Evolutionary conservation across 495 filamentous ascomycete genomes (phyloP), one percentile per base, ranked within the genome.

Genomic region (Elasticomyces elasticus): DNA sequence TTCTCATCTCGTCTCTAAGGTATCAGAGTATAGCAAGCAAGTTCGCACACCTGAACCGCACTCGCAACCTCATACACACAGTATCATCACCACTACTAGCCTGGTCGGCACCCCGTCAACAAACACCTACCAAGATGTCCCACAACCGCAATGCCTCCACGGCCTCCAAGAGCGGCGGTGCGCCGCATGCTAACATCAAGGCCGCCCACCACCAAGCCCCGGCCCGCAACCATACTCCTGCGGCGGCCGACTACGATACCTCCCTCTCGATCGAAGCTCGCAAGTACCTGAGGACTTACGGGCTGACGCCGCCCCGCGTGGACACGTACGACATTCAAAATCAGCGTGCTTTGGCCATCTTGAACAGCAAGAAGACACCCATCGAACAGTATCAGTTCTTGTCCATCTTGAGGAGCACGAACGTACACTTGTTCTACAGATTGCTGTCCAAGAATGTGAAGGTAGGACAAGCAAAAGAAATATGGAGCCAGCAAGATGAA

Each of bases 321-420:
- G 85, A 89, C 68, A 78, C 72, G 58, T 82, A 80, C 66, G 82
- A 84, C 56, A 71, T 75, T 51, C 85, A 89, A 66, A 76, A 79
- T 62, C 71, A 79, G 60, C 72, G 85, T 74, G 88, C 85, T 64
- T 73, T 88, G 55, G 75, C 79, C 50, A 82, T 87, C 69, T 82
- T 98, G 69, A 79, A 82, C 52, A 73, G 81, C 38, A 88, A 89
- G 63, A 74, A 79, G 52, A 89, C 86, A 43, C 71, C 76, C 35
- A 88, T 98, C 67, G 92, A 98, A 71, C 94, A 90, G 70, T 98
- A 92, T 69, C 80, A 91, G 43, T 98, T 97, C 70, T 76, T 98
- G 65, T 89, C 86, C 61, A 78, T 82, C 25, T 77, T 98, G 66
- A 86, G 91, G 71, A 84, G 81, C 64, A 84, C 87, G 60, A 95